These are phyloP conservation scores for Kitagawia praeruptora DNA, from an alignment of 129 eudicot species.

Conservation along the genomic window DNA sequence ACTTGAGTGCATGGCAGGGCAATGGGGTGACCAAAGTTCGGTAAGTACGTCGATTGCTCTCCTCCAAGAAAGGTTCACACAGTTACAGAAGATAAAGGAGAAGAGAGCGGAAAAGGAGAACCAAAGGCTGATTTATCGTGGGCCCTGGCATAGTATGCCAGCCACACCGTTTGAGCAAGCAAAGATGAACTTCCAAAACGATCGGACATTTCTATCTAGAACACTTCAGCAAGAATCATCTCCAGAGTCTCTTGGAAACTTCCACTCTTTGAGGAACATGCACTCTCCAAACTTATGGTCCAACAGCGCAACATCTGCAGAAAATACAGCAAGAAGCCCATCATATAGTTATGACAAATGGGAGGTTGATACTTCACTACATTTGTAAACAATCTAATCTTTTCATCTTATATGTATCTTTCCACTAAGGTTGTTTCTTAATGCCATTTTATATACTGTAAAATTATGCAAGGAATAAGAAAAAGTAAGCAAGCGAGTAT, in stretches of 20 bases:
- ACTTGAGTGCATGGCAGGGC: constrained; percentile 31
- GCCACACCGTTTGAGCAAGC: constrained; percentile 7
- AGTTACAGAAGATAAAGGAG: constrained; percentile 45
- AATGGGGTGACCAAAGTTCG: constrained; percentile 10
- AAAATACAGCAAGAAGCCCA: constrained; percentile 13
- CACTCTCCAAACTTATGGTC: constrained; percentile 25
- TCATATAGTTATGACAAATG: constrained; percentile 21
- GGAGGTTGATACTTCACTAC: constrained; percentile 60
- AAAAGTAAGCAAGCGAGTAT: too few species aligned
- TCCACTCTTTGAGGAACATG: constrained; percentile 10
- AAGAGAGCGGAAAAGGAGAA: constrained; percentile 38
- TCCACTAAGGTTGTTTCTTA: neutral
- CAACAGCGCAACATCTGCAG: constrained; percentile 18
- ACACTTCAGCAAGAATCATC: neutral
- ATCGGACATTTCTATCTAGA: neutral
- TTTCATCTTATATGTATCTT: neutral
- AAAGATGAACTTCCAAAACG: neutral
- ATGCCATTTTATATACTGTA: neutral
- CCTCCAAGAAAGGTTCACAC: constrained; percentile 53
- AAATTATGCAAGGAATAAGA: neutral
- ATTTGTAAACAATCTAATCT: constrained; percentile 30
- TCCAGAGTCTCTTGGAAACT: neutral
- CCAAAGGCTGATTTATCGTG: constrained; percentile 20
- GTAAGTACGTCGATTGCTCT: constrained; percentile 39
- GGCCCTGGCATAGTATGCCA: constrained; percentile 6